Evolutionary conservation across 1,284 basidiomycete species (phyloP), one percentile per base, ranked within the genome.

Genomic region (Afroboletus lepidellus): DNA sequence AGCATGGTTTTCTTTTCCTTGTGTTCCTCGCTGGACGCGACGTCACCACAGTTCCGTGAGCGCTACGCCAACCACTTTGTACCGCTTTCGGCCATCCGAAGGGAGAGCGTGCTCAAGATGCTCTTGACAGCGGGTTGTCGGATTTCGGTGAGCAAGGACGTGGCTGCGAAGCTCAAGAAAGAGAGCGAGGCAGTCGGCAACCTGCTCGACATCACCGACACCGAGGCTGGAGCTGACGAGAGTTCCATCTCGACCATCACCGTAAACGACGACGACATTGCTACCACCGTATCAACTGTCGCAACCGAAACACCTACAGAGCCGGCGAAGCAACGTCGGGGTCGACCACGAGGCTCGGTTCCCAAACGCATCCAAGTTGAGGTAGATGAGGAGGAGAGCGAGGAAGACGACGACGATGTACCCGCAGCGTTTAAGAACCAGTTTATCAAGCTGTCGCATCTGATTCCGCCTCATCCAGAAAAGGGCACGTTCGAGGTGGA

Each of bases 401-500:
- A 37, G 41, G 30, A 53, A 12, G 59, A 53, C 2, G 48, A 53
- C 13, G 59, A 57, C 5, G 56, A 65, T 34, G 65, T 65, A 24
- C 65, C 70, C 24, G 61, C 63, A 21, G 68, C 59, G 16, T 63
- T 80, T 27, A 66, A 65, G 60, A 75, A 76, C 72, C 82, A 79
- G 72, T 96, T 94, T 67, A 80, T 96, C 54, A 77, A 85, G 57
- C 73, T 99, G 34, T 73, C 77, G 27, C 88, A 92, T 60, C 63
- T 96, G 57, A 69, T 99, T 15, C 95, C 95, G 0, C 84, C 87
- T 0, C 72, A 95, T 21, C 96, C 96, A 0, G 71, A 84, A 66
- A 92, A 93, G 74, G 97, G 96, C 54, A 76, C 79, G 51, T 98
- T 99, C 69, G 83, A 94, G 62, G 93, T 99, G 55, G 77, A 84